These are phyloP conservation scores for Thermoascus crustaceus DNA, from an alignment of 2,329 filamentous ascomycete genomes.

Conservation along the genomic window DNA sequence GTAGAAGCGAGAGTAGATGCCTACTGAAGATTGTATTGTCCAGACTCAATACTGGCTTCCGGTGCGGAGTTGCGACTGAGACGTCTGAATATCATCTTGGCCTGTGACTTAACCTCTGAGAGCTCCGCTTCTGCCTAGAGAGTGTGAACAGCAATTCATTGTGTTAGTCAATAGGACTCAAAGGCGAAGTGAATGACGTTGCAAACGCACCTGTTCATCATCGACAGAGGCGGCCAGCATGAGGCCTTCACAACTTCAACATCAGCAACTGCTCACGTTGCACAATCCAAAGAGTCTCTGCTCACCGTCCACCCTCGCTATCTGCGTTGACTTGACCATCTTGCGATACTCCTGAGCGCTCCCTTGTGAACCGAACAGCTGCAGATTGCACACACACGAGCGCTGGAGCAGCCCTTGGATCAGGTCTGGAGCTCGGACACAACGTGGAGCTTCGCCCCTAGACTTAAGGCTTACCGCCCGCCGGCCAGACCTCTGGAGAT, in stretches of 20 bases:
- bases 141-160: constrained; percentile 2
- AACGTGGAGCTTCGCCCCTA: too few species aligned
- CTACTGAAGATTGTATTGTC: constrained; percentile 77
- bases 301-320: constrained; percentile 82
- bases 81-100: constrained; percentile 81
- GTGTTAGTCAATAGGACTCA: neutral
- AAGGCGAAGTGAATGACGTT: constrained; percentile 1
- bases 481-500: constrained; percentile 14
- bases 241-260: constrained; percentile 54
- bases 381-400: too few species aligned
- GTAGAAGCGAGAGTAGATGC: constrained; percentile 17
- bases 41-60: constrained; percentile 85
- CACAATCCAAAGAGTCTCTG: constrained; percentile 1
- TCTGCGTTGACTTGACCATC: constrained; percentile 91
- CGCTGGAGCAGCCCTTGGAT: too few species aligned
- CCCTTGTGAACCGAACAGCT: too few species aligned
- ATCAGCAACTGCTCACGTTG: constrained; percentile 16
- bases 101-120: constrained; percentile 79
- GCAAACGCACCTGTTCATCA: constrained; percentile 60
- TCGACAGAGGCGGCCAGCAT: constrained; percentile 93
- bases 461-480: neutral
- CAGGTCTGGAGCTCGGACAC: too few species aligned
- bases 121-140: constrained; percentile 62
- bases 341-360: constrained; percentile 8
- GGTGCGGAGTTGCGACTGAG: constrained; percentile 82